Percentiles rank a stretch among this genome's conserved stretches.
These are phyloP conservation scores for Epichloe baconii DNA, from an alignment of 2,329 filamentous ascomycete species.

Conservation along the genomic window DNA sequence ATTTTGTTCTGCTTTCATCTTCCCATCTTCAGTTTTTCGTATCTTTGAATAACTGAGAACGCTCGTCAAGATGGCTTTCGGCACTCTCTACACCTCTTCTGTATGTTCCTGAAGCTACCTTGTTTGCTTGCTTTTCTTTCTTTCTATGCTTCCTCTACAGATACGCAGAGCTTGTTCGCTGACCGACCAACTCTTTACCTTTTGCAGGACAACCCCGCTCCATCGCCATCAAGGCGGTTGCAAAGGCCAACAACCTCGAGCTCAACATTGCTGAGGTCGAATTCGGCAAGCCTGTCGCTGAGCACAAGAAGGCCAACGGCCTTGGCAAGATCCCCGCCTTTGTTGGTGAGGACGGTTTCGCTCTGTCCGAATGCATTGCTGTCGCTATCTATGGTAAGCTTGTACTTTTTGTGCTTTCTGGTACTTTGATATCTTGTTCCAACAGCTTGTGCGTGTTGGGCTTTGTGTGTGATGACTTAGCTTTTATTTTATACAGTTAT, in stretches of 20 bases:
- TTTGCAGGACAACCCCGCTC: constrained; percentile 72
- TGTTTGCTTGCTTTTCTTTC: constrained; percentile 6
- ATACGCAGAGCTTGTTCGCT: neutral
- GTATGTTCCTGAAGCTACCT: constrained; percentile 34
- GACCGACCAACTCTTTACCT: constrained; percentile 2
- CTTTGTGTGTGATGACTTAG: constrained; percentile 51
- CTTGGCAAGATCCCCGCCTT: constrained; percentile 91
- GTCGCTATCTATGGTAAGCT: constrained; percentile 92
- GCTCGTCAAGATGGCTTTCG: constrained; percentile 73
- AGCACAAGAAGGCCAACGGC: constrained; percentile 76
- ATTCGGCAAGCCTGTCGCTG: constrained; percentile 49
- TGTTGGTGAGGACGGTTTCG: constrained; percentile 80
- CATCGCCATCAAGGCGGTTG: constrained; percentile 78
- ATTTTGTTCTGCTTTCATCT: constrained; percentile 9
- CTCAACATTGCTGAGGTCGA: constrained; percentile 69
- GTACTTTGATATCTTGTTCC: neutral
- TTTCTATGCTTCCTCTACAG: neutral
- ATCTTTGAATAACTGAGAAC: constrained; percentile 6
- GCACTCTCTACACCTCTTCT: constrained; percentile 84
- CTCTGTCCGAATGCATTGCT: constrained; percentile 80
- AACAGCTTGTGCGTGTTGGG: neutral
- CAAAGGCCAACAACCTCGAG: constrained; percentile 94
- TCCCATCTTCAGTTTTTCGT: constrained; percentile 1
- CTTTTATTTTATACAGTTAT: constrained; percentile 78
- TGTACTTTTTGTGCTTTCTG: neutral